Evolutionary conservation across 345 rosid genomes (phyloP), one percentile per base, ranked within the genome.

Genomic region (Gossypium arboreum): DNA sequence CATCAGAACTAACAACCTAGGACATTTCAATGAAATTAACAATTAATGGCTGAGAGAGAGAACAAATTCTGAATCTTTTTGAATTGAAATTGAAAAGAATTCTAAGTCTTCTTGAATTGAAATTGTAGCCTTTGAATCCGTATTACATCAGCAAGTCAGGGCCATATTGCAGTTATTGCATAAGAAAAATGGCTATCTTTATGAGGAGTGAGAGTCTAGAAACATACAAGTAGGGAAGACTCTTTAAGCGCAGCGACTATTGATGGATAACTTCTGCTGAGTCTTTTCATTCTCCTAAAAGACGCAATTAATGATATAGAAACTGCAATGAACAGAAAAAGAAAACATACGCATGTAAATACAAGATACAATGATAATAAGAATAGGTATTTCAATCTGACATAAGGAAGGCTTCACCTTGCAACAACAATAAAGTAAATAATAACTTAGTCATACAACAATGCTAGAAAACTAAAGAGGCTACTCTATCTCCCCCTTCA

Each of bases 211-310:
- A 25, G 15, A 48, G 39, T 68, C 39, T 63, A 50, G 72, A 52
- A 65, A 75, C 90, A 84, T 83, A 94, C 98, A 79, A 92, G 89
- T 74, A 85, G 76, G 51, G 95, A 84, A 2, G 97, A 92, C 72
- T 92, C 98, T 85, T 77, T 87, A 22, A 92, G 90, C 9, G 97
- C 94, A 68, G 83, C 81, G 50, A 73, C 86, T 57, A 90, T 85
- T 69, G 79, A 57, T 52, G 84, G 77, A 81, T 73, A 76, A 76
- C 87, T 88, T 77, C 77, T 83, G 15, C 93, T 84, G 74, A 94
- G 94, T 83, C 86, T 91, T 80, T 94, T 94, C 90, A 91, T 82
- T 85, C 86, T 94, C 80, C 84, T 84, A 73, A 90, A 94, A 16
- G 95, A 86, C 63, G 90, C 89, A 80, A 94, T 81, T 72, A 82